These are phyloP conservation scores for Verticillium albo-atrum DNA, from an alignment of 2,329 filamentous ascomycete genomes.

Conservation along the genomic window DNA sequence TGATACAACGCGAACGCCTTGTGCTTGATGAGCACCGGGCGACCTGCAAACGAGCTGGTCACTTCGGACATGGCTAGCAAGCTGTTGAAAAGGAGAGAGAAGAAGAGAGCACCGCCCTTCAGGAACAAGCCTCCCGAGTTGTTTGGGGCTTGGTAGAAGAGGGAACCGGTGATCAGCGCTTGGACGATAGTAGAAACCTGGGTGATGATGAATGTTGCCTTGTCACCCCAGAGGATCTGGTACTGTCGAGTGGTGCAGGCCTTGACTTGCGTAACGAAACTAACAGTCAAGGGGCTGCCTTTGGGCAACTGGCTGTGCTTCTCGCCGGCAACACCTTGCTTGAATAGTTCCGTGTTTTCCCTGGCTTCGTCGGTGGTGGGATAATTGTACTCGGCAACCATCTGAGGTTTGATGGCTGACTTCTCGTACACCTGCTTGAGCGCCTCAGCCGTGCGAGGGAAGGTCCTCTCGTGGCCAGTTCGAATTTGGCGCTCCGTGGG, in stretches of 20 bases:
- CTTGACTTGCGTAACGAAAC: slow-evolving; percentile 50
- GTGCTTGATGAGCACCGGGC: slow-evolving; percentile 56
- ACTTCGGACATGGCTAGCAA: slow-evolving; percentile 64
- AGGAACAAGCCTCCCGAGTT: slow-evolving; percentile 58
- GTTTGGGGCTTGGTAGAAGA: slow-evolving; percentile 61
- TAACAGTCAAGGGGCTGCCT: slow-evolving; percentile 51
- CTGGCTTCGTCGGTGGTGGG: slow-evolving; percentile 44
- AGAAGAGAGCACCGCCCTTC: slow-evolving; percentile 61
- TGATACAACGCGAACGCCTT: slow-evolving; percentile 54
- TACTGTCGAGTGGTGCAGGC: slow-evolving; percentile 57
- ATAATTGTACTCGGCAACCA: slow-evolving; percentile 54
- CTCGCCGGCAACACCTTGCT: slow-evolving; percentile 44
- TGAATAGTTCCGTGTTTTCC: slow-evolving; percentile 48
- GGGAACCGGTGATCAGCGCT: slow-evolving; percentile 59
- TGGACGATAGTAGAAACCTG: slow-evolving; percentile 53
- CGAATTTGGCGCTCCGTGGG: slow-evolving; percentile 64
- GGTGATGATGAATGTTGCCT: slow-evolving; percentile 58
- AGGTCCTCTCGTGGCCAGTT: slow-evolving; percentile 29
- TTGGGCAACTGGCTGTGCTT: slow-evolving; percentile 50
- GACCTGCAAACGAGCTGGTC: slow-evolving; percentile 55
- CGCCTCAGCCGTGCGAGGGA: slow-evolving; percentile 38
- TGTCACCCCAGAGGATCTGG: slow-evolving; percentile 62
- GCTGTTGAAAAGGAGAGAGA: slow-evolving; percentile 58
- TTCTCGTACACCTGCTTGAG: slow-evolving; percentile 47
- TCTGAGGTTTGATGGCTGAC: slow-evolving; percentile 42